Conservation (phyloP, 2,329 filamentous ascomycete genomes). For the Arthroderma sp. region DNA sequence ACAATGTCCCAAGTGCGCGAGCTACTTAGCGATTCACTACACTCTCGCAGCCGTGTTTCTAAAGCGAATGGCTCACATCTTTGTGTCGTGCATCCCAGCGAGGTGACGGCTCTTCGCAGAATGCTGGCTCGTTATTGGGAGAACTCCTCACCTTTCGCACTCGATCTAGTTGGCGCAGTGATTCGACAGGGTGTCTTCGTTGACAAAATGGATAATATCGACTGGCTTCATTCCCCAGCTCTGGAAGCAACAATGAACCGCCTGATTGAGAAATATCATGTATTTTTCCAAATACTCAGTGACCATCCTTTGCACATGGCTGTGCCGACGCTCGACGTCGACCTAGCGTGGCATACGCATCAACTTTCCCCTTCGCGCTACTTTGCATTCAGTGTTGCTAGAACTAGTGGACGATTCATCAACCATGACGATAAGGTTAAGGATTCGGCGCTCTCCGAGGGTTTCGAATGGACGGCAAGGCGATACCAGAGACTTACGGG, state of each 20-base stretch:
- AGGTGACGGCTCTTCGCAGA: constrained; percentile 21
- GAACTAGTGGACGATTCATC: constrained; percentile 45
- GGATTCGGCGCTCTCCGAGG: constrained; percentile 47
- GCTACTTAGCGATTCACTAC: constrained; percentile 37
- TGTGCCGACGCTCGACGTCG: constrained; percentile 26
- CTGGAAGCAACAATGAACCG: constrained; percentile 50
- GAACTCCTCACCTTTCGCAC: constrained; percentile 25
- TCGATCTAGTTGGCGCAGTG: constrained; percentile 31
- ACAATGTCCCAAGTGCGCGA: constrained; percentile 41
- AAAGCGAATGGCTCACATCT: constrained; percentile 23
- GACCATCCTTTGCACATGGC: constrained; percentile 22
- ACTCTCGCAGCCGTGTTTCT: constrained; percentile 25
- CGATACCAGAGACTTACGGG: constrained; percentile 52
- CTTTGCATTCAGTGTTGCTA: constrained; percentile 41
- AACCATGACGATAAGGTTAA: constrained; percentile 78
- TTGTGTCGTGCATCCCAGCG: constrained; percentile 10
- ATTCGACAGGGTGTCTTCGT: constrained; percentile 32
- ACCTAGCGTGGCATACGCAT: constrained; percentile 51
- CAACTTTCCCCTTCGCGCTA: constrained; percentile 55
- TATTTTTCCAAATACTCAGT: constrained; percentile 33
- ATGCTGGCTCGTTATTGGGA: constrained; percentile 35
- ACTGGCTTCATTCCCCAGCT: constrained; percentile 64
- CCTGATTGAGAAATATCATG: constrained; percentile 42
- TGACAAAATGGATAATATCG: constrained; percentile 56
- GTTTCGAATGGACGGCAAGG: constrained; percentile 62